Percentiles rank a stretch among this genome's conserved stretches.
Evolutionary conservation across 495 filamentous ascomycete genomes (phyloP).

Genomic region (Annulohypoxylon moriforme): DNA sequence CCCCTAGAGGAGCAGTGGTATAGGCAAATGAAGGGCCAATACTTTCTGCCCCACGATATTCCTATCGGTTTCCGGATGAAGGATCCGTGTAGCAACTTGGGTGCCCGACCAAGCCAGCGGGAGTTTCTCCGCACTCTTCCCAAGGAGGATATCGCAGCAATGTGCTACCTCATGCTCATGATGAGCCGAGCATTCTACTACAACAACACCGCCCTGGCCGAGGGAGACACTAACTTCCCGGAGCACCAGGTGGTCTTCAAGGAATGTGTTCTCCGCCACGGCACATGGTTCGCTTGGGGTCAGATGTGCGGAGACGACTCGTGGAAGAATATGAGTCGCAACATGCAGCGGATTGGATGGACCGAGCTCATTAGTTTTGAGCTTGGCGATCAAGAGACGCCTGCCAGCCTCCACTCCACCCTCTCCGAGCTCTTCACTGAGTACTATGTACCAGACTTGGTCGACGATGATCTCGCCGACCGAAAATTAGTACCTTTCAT

Average conservation of each 20-base stretch:
- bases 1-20: background rate
- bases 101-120: constrained; percentile 33
- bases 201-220: background rate
- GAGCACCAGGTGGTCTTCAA: constrained; percentile 24
- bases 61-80: background rate
- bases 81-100: constrained; percentile 41
- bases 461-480: too few relatives aligned
- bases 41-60: background rate
- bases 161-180: constrained; percentile 26
- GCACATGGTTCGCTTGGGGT: constrained; percentile 41
- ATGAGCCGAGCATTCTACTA: background rate
- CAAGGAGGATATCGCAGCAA: constrained; percentile 36
- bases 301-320: background rate
- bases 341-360: background rate
- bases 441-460: background rate
- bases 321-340: background rate
- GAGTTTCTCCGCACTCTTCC: constrained; percentile 35
- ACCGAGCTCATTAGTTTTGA: constrained; percentile 23
- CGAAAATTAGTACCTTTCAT: too few relatives aligned
- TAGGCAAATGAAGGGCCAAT: background rate
- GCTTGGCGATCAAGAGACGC: background rate
- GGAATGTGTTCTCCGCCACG: constrained; percentile 41
- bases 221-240: background rate
- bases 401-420: background rate
- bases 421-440: constrained; percentile 11